Evolutionary conservation across 345 rosid genomes (phyloP), one percentile per base, ranked within the genome.

Genomic region (Triadica sebifera): DNA sequence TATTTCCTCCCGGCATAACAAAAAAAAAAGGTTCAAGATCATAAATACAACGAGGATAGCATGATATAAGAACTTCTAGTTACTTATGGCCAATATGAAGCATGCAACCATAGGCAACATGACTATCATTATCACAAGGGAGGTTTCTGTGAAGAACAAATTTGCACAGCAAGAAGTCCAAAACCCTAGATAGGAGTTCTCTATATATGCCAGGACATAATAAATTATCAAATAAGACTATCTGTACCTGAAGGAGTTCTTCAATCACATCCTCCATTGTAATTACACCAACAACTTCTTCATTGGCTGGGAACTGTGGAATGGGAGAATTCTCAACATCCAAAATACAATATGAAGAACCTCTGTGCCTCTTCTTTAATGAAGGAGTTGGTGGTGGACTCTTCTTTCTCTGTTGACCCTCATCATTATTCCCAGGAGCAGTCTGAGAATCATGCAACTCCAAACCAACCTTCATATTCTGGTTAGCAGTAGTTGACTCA

Each of bases 211-310:
- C 46, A 45, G 58, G 45, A 47, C 51, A 65, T 7, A 16, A 41
- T 12, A 24, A 46, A 49, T n/a, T n/a, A 34, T 41, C 13, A n/a
- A 46, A 59, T 43, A 22, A 17, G 46, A 56, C 16, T 56, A 67
- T 61, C 8, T 74, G 77, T 86, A 92, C 97, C 96, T 90, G 94
- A 81, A 94, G 97, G 85, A 94, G 97, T 84, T 94, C 98, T 87
- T 94, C 95, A 49, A 94, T 94, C 69, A 94, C 97, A 69, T 94
- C 98, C 77, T 94, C 98, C 98, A 92, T 88, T 63, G 92, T 83
- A 74, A 94, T 94, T 59, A 92, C 97, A 77, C 97, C 98, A 71
- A 92, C 96, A 19, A 89, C 98, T 76, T 86, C 86, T 80, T 92
- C 95, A 84, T 82, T 82, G 53, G 81, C 68, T 25, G 91, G 87